phyloP scores from a whole-genome alignment of 2,329 filamentous ascomycete species.

The Cladosporium sp. region DNA sequence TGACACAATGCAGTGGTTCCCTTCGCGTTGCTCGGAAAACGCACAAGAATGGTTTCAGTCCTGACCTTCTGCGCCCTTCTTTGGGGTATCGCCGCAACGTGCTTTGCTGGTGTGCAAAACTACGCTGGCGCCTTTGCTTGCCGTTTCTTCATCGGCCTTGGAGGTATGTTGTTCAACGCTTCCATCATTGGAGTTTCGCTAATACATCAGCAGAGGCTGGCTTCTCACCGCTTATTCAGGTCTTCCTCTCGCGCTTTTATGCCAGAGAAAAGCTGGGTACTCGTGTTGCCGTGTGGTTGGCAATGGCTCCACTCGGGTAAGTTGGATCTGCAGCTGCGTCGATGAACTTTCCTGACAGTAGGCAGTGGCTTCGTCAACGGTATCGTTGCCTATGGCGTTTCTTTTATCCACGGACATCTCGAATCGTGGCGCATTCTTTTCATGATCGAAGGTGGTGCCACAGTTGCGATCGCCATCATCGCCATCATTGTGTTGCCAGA shows the following conservation, averaged over 20 bases:
- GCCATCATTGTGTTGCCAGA: slow-evolving; percentile 66
- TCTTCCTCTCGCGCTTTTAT: slow-evolving; percentile 14
- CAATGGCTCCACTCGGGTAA: slow-evolving; percentile 16
- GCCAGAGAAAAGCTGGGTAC: slow-evolving; percentile 14
- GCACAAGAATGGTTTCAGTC: slow-evolving; percentile 15
- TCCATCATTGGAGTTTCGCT: neutral
- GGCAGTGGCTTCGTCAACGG: slow-evolving; percentile 14
- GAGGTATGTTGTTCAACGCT: neutral
- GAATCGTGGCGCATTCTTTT: slow-evolving; percentile 61
- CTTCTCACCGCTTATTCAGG: slow-evolving; percentile 14
- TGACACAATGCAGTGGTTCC: slow-evolving; percentile 13
- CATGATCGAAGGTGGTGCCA: slow-evolving; percentile 56
- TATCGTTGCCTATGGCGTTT: slow-evolving; percentile 14
- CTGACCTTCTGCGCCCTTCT: slow-evolving; percentile 9
- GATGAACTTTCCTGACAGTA: neutral
- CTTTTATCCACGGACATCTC: slow-evolving; percentile 13
- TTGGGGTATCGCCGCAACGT: slow-evolving; percentile 5
- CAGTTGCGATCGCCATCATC: slow-evolving; percentile 56
- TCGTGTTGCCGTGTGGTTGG: slow-evolving; percentile 14
- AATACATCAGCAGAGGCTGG: slow-evolving; percentile 12
- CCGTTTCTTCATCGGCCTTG: slow-evolving; percentile 9
- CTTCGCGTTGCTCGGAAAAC: slow-evolving; percentile 14
- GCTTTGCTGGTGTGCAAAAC: slow-evolving; percentile 7
- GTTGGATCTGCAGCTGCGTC: neutral
- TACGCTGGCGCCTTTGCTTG: slow-evolving; percentile 6